A percentile compares a stretch with the other conserved stretches of the same genome.
phyloP scores from a whole-genome alignment of 1,139 yeast species.

The Blastobotrys raffinosifermentans region DNA sequence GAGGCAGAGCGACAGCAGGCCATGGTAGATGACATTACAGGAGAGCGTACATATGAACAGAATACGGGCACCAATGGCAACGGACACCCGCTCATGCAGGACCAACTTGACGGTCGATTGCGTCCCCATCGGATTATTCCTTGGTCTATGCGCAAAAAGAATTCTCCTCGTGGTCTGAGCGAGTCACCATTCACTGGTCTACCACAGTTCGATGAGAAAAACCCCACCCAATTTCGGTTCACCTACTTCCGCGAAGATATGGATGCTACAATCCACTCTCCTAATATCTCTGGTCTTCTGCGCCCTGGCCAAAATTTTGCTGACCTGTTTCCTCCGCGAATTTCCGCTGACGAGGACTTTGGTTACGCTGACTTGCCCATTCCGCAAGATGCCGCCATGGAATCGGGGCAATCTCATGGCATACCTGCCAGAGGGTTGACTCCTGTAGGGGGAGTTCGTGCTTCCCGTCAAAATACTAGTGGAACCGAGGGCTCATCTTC shows the following conservation, averaged over 20 bases:
- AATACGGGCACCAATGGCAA: constrained; percentile 11
- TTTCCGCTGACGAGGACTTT: constrained; percentile 1
- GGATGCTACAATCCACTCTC: constrained; percentile 83
- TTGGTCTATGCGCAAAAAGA: constrained; percentile 38
- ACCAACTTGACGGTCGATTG: constrained; percentile 58
- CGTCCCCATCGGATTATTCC: constrained; percentile 75
- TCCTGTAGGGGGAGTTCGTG: not conserved
- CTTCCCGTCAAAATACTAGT: not conserved
- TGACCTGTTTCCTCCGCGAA: constrained; percentile 29
- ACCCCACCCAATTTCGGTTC: constrained; percentile 42
- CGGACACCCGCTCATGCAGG: constrained; percentile 51
- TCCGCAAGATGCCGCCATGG: not conserved
- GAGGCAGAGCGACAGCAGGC: constrained; percentile 32
- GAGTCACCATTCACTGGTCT: constrained; percentile 26
- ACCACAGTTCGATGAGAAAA: constrained; percentile 24
- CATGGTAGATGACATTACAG: constrained; percentile 22
- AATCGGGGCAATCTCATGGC: not conserved
- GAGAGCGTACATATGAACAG: constrained; percentile 28
- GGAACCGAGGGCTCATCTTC: not conserved
- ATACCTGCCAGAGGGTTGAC: not conserved
- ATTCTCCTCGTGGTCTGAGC: constrained; percentile 1
- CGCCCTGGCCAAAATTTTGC: constrained; percentile 38
- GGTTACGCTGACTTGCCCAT: not conserved
- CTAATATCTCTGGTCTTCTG: constrained; percentile 76
- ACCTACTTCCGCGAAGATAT: constrained; percentile 90